Percentiles rank a stretch among this genome's conserved stretches.
phyloP scores from a whole-genome alignment of 2,329 filamentous ascomycete genomes.

The Claviceps fusiformis region DNA sequence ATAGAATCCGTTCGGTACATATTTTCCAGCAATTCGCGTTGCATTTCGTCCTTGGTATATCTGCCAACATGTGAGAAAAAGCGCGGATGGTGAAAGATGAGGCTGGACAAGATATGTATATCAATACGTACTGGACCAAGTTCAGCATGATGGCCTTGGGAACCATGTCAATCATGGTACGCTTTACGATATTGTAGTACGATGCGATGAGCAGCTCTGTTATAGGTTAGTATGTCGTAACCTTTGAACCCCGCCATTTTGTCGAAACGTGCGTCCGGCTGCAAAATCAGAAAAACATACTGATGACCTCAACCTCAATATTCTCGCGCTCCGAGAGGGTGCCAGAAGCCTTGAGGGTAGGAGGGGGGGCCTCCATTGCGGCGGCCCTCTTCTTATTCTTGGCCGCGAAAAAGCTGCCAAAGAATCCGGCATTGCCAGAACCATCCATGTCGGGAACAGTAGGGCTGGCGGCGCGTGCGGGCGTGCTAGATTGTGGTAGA shows the following conservation, averaged over 20 bases:
- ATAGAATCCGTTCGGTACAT: slow-evolving; percentile 89
- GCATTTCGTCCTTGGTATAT: slow-evolving; percentile 96
- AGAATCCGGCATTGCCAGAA: slow-evolving; percentile 64
- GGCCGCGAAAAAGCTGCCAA: slow-evolving; percentile 94
- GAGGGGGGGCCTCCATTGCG: slow-evolving; percentile 93
- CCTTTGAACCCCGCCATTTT: neutral
- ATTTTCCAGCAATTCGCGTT: slow-evolving; percentile 88
- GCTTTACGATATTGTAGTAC: slow-evolving; percentile 95
- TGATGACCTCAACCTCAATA: slow-evolving; percentile 96
- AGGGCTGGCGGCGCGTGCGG: slow-evolving; percentile 63
- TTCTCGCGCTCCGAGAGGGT: slow-evolving; percentile 87
- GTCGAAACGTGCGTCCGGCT: neutral
- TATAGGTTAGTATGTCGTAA: neutral
- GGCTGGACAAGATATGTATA: no score
- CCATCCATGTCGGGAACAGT: slow-evolving; percentile 41
- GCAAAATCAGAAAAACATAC: slow-evolving; percentile 37
- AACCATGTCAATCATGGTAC: slow-evolving; percentile 99
- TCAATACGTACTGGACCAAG: slow-evolving; percentile 68
- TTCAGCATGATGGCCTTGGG: slow-evolving; percentile 98
- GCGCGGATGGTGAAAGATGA: neutral
- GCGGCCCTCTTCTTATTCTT: slow-evolving; percentile 99
- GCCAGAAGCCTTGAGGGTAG: slow-evolving; percentile 86
- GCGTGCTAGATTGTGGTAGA: slow-evolving; percentile 51
- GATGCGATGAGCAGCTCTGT: slow-evolving; percentile 86
- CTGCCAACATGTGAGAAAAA: slow-evolving; percentile 28